Conservation (phyloP, 2,329 filamentous ascomycete genomes). For the Ceratocystis cubensis region DNA sequence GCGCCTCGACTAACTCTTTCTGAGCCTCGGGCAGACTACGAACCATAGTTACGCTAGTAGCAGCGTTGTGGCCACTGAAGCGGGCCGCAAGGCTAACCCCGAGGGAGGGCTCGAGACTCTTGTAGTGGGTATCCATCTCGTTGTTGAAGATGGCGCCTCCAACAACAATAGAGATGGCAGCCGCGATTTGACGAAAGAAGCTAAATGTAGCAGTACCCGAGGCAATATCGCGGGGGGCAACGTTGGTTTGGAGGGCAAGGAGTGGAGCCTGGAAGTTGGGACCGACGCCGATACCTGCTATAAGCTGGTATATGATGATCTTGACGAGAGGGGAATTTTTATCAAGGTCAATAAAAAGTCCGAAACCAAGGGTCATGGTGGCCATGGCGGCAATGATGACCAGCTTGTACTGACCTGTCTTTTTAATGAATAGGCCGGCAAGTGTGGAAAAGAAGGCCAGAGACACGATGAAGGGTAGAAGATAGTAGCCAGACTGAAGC, state of each 20-base stretch:
- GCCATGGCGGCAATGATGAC: slow-evolving; percentile 47
- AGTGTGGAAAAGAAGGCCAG: slow-evolving; percentile 50
- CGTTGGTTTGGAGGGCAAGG: slow-evolving; percentile 53
- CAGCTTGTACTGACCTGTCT: slow-evolving; percentile 53
- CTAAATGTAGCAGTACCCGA: slow-evolving; percentile 54
- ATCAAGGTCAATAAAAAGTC: slow-evolving; percentile 50
- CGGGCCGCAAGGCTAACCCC: slow-evolving; percentile 37
- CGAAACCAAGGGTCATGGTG: slow-evolving; percentile 52
- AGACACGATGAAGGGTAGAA: slow-evolving; percentile 57
- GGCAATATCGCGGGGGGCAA: slow-evolving; percentile 52
- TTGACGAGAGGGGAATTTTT: slow-evolving; percentile 42
- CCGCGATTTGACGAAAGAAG: slow-evolving; percentile 57
- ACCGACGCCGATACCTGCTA: slow-evolving; percentile 52
- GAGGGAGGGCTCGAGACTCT: slow-evolving; percentile 37
- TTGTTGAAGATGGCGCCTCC: slow-evolving; percentile 74
- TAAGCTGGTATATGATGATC: slow-evolving; percentile 48
- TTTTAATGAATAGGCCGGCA: slow-evolving; percentile 45
- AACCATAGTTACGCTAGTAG: slow-evolving; percentile 48
- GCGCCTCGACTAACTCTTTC: slow-evolving; percentile 32
- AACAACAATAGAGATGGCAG: slow-evolving; percentile 55
- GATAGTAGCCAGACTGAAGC: slow-evolving; percentile 60
- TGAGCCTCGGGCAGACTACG: slow-evolving; percentile 37
- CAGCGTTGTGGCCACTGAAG: slow-evolving; percentile 47
- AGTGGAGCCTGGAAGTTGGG: slow-evolving; percentile 58
- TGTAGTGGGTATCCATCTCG: slow-evolving; percentile 47